These are phyloP conservation scores for Fraxinus velutina DNA, from an alignment of 305 asterid genomes.

Conservation along the genomic window DNA sequence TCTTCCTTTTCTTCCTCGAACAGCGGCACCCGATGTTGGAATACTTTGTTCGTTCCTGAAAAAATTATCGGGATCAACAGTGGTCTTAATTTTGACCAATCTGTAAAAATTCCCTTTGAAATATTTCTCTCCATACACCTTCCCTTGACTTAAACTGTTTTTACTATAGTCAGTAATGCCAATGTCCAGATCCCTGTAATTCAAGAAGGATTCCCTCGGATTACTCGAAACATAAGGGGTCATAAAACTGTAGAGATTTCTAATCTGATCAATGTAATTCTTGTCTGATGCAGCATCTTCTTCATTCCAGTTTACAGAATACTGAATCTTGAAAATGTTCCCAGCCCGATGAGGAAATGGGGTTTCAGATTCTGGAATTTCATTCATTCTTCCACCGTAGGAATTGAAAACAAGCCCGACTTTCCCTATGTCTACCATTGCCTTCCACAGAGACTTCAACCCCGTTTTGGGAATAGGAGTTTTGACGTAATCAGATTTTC, in stretches of 20 bases:
- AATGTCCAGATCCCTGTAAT: slow-evolving; percentile 59
- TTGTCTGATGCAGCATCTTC: slow-evolving; percentile 33
- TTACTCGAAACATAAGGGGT: slow-evolving; percentile 47
- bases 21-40: slow-evolving; percentile 32
- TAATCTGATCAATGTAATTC: slow-evolving; percentile 30
- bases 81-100: slow-evolving; percentile 49
- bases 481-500: slow-evolving; percentile 61
- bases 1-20: slow-evolving; percentile 26
- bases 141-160: slow-evolving; percentile 39
- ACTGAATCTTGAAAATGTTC: slow-evolving; percentile 53
- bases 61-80: slow-evolving; percentile 56
- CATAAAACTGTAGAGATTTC: slow-evolving; percentile 43
- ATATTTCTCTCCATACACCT: slow-evolving; percentile 50
- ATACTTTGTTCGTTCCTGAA: slow-evolving; percentile 67
- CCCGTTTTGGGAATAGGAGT: slow-evolving; percentile 36
- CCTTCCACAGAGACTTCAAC: slow-evolving; percentile 29
- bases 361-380: slow-evolving; percentile 38
- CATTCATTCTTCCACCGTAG: slow-evolving; percentile 54
- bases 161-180: slow-evolving; percentile 46
- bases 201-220: slow-evolving; percentile 55
- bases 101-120: slow-evolving; percentile 54
- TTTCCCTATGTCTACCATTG: slow-evolving; percentile 35
- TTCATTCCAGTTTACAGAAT: slow-evolving; percentile 45
- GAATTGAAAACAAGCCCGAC: slow-evolving; percentile 50
- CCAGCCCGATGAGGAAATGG: slow-evolving; percentile 63